Evolutionary conservation across 139 green algal genomes (phyloP), one percentile per base, ranked within the genome.

Genomic region (Mesotaenium endlicherianum): DNA sequence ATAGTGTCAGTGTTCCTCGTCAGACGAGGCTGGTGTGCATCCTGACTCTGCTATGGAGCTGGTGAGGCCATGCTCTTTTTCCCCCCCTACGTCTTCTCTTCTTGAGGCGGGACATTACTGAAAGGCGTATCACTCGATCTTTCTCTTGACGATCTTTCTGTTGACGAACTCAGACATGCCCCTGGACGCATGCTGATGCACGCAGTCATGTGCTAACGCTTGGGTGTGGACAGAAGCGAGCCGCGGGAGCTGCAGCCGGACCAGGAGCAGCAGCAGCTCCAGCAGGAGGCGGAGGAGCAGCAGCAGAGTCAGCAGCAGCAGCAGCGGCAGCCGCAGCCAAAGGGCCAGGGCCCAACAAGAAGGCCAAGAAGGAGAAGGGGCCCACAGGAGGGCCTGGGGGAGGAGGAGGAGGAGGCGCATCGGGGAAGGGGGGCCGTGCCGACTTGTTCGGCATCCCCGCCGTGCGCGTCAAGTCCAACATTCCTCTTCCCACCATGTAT

Each of bases 311-410:
- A 70, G 39, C 5, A 20, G 34, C 14, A 11, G 70, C 11, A 41
- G 70, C 44, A 11, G 70, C 8, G 70, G 75, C 31, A 79, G 44
- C 72, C 34, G 78, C 42, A 72, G 26, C 26, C 26, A 55, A 83
- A 87, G 1, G 64, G 67, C 39, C n/a, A 81, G 0, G 76, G 55
- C 39, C 36, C 84, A 58, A 49, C 84, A 88, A 88, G 83, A 88
- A 88, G 59, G 59, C 8, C 3, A 86, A 79, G 50, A 77, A 84
- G 39, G 82, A 86, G 34, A 77, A 87, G 39, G 31, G 20, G 11
- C 30, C n/a, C 44, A 57, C 53, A 17, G 38, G 59, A 60, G 69
- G 40, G 17, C 30, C 20, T 14, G 49, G 71, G 30, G 49, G 64
- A 1, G 41, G 75, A 1, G 50, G 53, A 81, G 53, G 34, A 68